These are phyloP conservation scores for Fusarium continuum DNA, from an alignment of 2,329 filamentous ascomycete genomes.

Conservation along the genomic window DNA sequence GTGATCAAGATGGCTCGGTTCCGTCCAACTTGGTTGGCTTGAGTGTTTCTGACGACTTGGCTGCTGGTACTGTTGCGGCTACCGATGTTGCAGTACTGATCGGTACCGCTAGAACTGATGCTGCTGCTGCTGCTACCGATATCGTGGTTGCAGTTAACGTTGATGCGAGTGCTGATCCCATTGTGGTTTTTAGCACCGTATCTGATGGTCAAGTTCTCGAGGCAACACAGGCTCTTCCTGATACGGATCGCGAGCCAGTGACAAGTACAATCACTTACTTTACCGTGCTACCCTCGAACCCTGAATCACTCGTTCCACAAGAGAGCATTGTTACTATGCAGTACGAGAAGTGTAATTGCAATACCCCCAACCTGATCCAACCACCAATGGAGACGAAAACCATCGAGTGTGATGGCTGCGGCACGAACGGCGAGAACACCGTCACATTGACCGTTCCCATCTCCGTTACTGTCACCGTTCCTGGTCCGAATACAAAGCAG, in stretches of 20 bases:
- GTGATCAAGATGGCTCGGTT: not conserved
- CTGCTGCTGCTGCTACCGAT: not conserved
- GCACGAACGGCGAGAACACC: constrained; percentile 29
- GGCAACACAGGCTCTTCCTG: not conserved
- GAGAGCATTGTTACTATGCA: constrained; percentile 47
- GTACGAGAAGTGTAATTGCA: constrained; percentile 37
- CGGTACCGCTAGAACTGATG: too few relatives aligned
- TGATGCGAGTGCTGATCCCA: not conserved
- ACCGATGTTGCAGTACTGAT: too few relatives aligned
- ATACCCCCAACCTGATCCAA: constrained; percentile 21
- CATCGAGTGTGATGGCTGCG: constrained; percentile 37
- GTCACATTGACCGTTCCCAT: constrained; percentile 41
- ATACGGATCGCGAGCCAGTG: not conserved
- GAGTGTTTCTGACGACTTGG: not conserved
- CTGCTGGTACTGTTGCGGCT: not conserved
- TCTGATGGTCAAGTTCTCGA: not conserved
- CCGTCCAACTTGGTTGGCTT: not conserved
- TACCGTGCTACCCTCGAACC: constrained; percentile 46
- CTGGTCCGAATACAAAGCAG: not conserved
- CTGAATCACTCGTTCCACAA: constrained; percentile 44
- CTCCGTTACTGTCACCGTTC: constrained; percentile 2
- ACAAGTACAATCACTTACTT: constrained; percentile 40
- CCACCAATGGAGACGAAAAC: constrained; percentile 38
- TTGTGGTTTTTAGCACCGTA: not conserved
- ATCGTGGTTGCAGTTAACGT: not conserved